Conservation (phyloP, 2,329 filamentous ascomycete species). For the Massarina eburnea region DNA sequence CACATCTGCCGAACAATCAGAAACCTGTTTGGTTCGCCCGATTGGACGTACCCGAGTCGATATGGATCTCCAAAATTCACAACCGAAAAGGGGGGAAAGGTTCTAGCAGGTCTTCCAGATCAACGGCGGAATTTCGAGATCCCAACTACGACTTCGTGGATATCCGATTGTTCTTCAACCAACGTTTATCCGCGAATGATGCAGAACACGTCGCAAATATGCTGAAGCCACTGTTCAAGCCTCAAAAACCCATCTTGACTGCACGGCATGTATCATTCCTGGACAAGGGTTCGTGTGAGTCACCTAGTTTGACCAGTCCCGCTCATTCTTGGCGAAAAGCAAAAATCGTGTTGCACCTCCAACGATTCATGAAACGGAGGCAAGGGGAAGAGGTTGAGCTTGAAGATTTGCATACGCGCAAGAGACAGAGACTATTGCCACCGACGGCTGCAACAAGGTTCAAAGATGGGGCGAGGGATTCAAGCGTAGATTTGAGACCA, state of each 20-base stretch:
- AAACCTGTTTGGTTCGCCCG: slow-evolving; percentile 4
- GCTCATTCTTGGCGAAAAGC: too few species aligned
- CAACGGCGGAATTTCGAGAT: slow-evolving; percentile 1
- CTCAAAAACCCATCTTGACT: neutral
- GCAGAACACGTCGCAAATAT: slow-evolving; percentile 1
- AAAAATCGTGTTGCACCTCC: too few species aligned
- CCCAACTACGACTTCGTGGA: slow-evolving; percentile 10
- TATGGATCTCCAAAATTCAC: slow-evolving; percentile 7
- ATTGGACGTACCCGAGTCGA: slow-evolving; percentile 4
- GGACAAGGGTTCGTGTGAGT: neutral
- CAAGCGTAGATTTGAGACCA: too few species aligned
- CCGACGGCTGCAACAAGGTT: too few species aligned
- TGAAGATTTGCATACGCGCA: too few species aligned
- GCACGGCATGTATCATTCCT: slow-evolving; percentile 7
- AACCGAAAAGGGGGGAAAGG: neutral
- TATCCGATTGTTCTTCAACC: slow-evolving; percentile 12
- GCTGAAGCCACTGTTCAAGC: slow-evolving; percentile 1
- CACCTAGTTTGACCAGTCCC: too few species aligned
- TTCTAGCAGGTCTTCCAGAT: neutral
- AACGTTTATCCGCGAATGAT: neutral
- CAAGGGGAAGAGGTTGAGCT: too few species aligned
- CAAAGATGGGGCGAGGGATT: too few species aligned
- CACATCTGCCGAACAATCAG: slow-evolving; percentile 5
- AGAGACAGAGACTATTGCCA: too few species aligned
- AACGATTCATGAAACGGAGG: too few species aligned